phyloP scores from a whole-genome alignment of 495 filamentous ascomycete species.

The Podospora fimiseda region DNA sequence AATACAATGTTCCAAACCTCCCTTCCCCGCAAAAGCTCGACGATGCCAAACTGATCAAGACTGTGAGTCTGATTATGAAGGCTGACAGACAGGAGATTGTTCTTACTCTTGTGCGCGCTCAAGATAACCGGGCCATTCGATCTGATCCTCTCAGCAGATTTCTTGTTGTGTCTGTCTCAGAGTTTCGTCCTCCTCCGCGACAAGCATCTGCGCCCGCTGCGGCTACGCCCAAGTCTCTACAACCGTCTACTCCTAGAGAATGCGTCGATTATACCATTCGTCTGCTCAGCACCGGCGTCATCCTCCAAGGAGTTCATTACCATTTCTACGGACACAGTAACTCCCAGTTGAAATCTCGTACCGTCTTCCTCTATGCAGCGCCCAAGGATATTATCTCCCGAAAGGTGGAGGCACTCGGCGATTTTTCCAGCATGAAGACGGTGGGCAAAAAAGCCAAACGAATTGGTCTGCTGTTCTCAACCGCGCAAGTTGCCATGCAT shows the following conservation, averaged over 20 bases:
- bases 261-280: constrained; percentile 36
- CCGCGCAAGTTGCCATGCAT: constrained; percentile 31
- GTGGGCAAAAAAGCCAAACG: constrained; percentile 47
- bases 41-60: constrained; percentile 27
- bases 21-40: constrained; percentile 21
- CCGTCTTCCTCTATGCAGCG: constrained; percentile 41
- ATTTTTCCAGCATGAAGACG: constrained; percentile 47
- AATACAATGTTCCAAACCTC: constrained; percentile 24
- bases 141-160: constrained; percentile 24
- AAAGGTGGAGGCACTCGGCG: constrained; percentile 39
- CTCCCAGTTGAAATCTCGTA: constrained; percentile 45
- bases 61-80: constrained; percentile 26
- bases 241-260: constrained; percentile 33
- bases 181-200: constrained; percentile 28
- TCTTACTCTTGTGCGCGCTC: constrained; percentile 22
- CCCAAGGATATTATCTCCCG: constrained; percentile 30
- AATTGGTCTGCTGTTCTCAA: constrained; percentile 45
- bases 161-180: constrained; percentile 35
- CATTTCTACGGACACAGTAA: constrained; percentile 50
- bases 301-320: constrained; percentile 37
- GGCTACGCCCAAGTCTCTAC: not conserved
- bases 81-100: constrained; percentile 22
- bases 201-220: constrained; percentile 3
- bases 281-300: constrained; percentile 35
- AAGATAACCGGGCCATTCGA: constrained; percentile 32